Conservation (phyloP, 345 rosid genomes). For the Abelmoschus esculentus region DNA sequence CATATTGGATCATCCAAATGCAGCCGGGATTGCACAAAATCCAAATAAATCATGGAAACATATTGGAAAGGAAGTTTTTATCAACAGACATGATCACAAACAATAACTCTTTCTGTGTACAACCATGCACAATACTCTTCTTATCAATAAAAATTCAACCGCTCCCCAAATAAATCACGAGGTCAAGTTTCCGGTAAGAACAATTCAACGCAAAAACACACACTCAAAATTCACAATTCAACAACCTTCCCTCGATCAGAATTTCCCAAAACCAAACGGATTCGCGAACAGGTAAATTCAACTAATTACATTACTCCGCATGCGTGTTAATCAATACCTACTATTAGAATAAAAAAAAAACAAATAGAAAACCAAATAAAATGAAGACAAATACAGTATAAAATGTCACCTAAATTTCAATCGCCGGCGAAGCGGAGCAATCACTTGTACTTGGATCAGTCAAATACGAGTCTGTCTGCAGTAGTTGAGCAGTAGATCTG, state of each 20-base stretch:
- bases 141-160: neutral
- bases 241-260: neutral
- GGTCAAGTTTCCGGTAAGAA: neutral
- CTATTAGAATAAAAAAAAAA: neutral
- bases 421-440: neutral
- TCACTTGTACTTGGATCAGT: conserved; percentile 4
- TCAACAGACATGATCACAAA: neutral
- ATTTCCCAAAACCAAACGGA: neutral
- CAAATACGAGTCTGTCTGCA: neutral
- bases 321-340: neutral
- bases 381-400: neutral
- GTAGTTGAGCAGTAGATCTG: conserved; percentile 12
- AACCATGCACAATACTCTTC: neutral
- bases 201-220: neutral
- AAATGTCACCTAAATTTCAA: neutral
- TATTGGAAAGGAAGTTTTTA: neutral
- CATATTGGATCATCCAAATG: neutral
- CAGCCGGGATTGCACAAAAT: neutral
- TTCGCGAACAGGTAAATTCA: neutral
- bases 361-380: conserved; percentile 13
- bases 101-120: neutral
- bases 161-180: neutral
- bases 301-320: neutral
- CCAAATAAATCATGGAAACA: neutral
- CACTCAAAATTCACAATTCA: neutral